A percentile compares a stretch with the other conserved stretches of the same genome.
These are phyloP conservation scores for Reticulascus tulasneorum DNA, from an alignment of 2,329 filamentous ascomycete genomes.

Conservation along the genomic window DNA sequence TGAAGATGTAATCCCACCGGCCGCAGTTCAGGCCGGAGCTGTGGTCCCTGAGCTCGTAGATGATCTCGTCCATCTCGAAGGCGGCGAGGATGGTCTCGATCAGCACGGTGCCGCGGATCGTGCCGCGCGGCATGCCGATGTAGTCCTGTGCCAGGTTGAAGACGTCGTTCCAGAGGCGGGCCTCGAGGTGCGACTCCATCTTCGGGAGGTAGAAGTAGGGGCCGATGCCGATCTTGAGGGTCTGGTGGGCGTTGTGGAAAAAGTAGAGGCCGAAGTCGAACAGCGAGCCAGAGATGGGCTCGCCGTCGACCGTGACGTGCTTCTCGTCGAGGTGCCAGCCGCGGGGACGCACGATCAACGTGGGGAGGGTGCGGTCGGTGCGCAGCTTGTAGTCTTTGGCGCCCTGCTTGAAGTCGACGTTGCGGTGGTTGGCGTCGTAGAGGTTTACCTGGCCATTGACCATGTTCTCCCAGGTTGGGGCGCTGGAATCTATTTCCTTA, in stretches of 20 bases:
- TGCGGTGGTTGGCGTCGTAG: conserved; percentile 88
- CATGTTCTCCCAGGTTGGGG: conserved; percentile 99
- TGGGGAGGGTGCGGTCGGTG: conserved; percentile 79
- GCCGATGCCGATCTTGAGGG: conserved; percentile 76
- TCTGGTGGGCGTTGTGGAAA: conserved; percentile 93
- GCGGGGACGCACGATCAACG: conserved; percentile 88
- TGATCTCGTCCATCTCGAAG: conserved; percentile 99
- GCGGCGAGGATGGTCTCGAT: conserved; percentile 98
- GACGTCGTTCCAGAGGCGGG: conserved; percentile 94
- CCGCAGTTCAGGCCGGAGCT: conserved; percentile 96
- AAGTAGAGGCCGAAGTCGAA: conserved; percentile 99
- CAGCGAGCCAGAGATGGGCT: conserved; percentile 85
- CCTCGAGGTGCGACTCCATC: conserved; percentile 97
- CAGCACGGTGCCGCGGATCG: conserved; percentile 89
- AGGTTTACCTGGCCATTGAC: conserved; percentile 97
- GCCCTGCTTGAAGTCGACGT: conserved; percentile 95
- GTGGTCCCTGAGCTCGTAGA: conserved; percentile 97
- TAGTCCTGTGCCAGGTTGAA: conserved; percentile 96
- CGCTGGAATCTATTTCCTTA: conserved; percentile 74
- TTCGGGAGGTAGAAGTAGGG: conserved; percentile 98
- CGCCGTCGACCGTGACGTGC: conserved; percentile 92
- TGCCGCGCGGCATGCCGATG: conserved; percentile 83
- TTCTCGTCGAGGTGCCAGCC: conserved; percentile 99
- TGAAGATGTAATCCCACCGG: conserved; percentile 99
- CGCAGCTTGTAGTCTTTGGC: conserved; percentile 96